Base-by-base conservation (phyloP, 1,139 yeast species). In the Candida tropicalis region DNA sequence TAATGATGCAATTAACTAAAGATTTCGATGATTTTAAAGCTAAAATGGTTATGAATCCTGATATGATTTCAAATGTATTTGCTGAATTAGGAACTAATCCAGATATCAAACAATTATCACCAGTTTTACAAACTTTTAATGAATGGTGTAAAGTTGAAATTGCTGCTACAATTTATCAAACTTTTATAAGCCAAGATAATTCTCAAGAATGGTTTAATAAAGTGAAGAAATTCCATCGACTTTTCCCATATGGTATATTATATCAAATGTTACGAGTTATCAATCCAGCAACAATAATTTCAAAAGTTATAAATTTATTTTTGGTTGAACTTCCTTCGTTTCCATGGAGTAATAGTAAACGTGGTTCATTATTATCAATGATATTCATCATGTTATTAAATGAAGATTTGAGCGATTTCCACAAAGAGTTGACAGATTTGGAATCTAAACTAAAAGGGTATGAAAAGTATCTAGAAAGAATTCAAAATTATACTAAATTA, bases 91-190 rank as follows among this genome's bases (percentile, higher is more conserved):
- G 85, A 36, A 62, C 63, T 1, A 75, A 81, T 35, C 63, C 70
- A 0, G 68, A 68, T 16, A 73, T 87, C n/a, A 66, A 67, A 20
- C 79, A 84, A n/a, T 68, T 89, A 42, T 80, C 93, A 3, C 84
- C 87, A 1, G 71, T 85, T 39, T 68, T 90, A 41, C 73, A 73
- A 50, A 78, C 87, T 36, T 85, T 90, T 50, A 73, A 88, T 35
- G 88, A 87, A 50, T 85, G 96, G 89, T 79, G 85, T 49, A 81
- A 87, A 46, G 77, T 90, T 17, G 95, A 90, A 58, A 66, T 88
- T 17, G 88, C 97, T 0, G 88, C 96, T 0, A 84, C 96, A 0
- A 65, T 90, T 3, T 89, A 88, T 61, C 90, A 87, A 52, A 56
- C 85, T 36, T 84, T 90, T 55, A 68, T 91, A 33, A 91, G 93